Evolutionary conservation across 345 rosid species (phyloP).

Genomic region (Chamaenerion angustifolium): DNA sequence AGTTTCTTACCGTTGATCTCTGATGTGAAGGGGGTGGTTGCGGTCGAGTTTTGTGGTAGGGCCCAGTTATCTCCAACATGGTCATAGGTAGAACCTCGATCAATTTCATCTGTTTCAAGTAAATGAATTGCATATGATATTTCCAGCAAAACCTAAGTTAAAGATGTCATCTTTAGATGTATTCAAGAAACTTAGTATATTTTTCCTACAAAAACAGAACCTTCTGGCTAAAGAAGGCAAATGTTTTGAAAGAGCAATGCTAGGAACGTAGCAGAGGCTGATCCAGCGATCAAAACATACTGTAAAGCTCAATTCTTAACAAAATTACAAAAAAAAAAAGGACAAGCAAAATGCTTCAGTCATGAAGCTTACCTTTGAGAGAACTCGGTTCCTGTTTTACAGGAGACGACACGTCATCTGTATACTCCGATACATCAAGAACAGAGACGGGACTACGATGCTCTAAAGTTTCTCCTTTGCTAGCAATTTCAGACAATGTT

Average conservation of each 20-base stretch:
- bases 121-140: neutral
- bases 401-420: constrained; percentile 53
- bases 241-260: too few species aligned
- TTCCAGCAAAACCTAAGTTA: too few species aligned
- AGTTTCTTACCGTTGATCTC: constrained; percentile 74
- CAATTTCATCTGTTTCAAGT: constrained; percentile 25
- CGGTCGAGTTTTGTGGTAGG: too few species aligned
- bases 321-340: neutral
- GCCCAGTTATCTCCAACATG: constrained; percentile 12
- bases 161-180: too few species aligned
- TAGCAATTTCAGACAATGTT: constrained; percentile 24
- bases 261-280: too few species aligned
- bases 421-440: constrained; percentile 42
- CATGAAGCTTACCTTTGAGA: constrained; percentile 26
- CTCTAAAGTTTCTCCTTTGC: constrained; percentile 24
- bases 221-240: too few species aligned
- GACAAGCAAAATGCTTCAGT: neutral
- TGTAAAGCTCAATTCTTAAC: neutral
- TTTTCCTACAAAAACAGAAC: too few species aligned
- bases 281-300: neutral
- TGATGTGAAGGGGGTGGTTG: constrained; percentile 20
- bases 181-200: too few species aligned
- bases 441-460: constrained; percentile 92
- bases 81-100: constrained; percentile 20
- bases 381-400: constrained; percentile 26